Percentiles rank a stretch among this genome's conserved stretches.
phyloP scores from a whole-genome alignment of 805 yeast species.

The Wickerhamomyces xylosicus region DNA sequence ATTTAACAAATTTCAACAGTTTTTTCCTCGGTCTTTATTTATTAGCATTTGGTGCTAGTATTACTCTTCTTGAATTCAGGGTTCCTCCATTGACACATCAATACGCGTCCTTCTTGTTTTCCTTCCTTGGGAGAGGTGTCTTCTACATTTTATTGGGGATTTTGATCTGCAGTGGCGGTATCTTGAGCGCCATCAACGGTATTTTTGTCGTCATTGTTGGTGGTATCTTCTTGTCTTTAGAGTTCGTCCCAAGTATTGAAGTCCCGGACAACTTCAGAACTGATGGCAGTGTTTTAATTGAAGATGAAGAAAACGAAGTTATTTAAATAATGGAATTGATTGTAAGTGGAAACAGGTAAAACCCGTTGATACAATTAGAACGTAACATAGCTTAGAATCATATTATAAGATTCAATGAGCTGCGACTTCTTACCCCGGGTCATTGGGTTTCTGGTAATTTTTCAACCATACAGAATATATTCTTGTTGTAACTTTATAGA shows the following conservation, averaged over 20 bases:
- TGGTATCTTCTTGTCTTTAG: conserved; percentile 45
- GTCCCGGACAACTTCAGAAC: conserved; percentile 77
- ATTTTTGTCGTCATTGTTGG: conserved; percentile 53
- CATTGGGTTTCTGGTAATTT: too few relatives aligned
- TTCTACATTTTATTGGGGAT: conserved; percentile 43
- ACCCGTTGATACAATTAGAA: too few relatives aligned
- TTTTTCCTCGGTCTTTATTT: conserved; percentile 53
- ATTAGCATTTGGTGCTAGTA: conserved; percentile 40
- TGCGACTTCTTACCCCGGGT: too few relatives aligned
- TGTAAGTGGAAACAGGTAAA: too few relatives aligned
- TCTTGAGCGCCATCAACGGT: conserved; percentile 48
- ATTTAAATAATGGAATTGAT: conserved; percentile 11
- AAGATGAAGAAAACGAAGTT: conserved; percentile 26
- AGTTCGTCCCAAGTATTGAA: conserved; percentile 63
- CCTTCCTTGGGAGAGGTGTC: conserved; percentile 66
- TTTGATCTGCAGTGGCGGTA: conserved; percentile 38
- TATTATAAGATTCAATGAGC: too few relatives aligned
- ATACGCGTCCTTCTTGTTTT: conserved; percentile 51
- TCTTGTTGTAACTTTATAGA: too few relatives aligned
- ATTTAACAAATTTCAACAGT: conserved; percentile 10
- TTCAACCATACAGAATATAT: too few relatives aligned
- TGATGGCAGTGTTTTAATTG: conserved; percentile 29
- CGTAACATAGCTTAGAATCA: too few relatives aligned
- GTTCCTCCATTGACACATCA: conserved; percentile 49
- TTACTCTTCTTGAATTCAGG: conserved; percentile 37